phyloP scores from a whole-genome alignment of 2,329 filamentous ascomycete genomes.

The Calonectria pauciramosa region DNA sequence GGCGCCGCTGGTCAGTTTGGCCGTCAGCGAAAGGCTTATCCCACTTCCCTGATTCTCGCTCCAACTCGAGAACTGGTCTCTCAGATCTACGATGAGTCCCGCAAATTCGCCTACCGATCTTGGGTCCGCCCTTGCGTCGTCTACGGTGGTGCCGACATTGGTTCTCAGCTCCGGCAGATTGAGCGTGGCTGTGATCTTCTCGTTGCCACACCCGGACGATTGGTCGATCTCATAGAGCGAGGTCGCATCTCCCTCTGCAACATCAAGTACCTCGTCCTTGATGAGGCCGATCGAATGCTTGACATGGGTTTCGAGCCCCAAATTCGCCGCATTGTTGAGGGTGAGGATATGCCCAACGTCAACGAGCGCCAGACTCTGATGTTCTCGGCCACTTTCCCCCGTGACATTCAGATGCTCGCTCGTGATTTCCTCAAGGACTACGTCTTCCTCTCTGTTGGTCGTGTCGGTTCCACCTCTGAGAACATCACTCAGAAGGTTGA shows the following conservation, averaged over 20 bases:
- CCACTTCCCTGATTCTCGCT: constrained; percentile 94
- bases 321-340: constrained; percentile 98
- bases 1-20: constrained; percentile 80
- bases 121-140: constrained; percentile 99
- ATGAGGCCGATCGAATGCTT: constrained; percentile 99
- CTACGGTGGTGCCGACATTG: constrained; percentile 99
- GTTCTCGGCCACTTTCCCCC: constrained; percentile 99
- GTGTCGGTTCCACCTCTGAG: constrained; percentile 99
- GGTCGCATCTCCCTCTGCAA: constrained; percentile 97
- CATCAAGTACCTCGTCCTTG: constrained; percentile 99
- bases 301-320: constrained; percentile 99
- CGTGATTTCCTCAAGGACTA: constrained; percentile 99
- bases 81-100: constrained; percentile 97
- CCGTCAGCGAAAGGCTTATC: constrained; percentile 97
- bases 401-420: constrained; percentile 98
- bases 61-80: constrained; percentile 98
- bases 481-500: constrained; percentile 99
- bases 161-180: constrained; percentile 97
- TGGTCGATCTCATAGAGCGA: constrained; percentile 98
- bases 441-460: constrained; percentile 97
- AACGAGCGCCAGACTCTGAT: constrained; percentile 95
- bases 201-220: constrained; percentile 95
- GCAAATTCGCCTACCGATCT: constrained; percentile 98
- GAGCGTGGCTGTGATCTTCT: constrained; percentile 97
- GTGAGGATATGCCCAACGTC: constrained; percentile 95